phyloP scores from a whole-genome alignment of 352 stramenopile species.

The Pythium angustatum region DNA sequence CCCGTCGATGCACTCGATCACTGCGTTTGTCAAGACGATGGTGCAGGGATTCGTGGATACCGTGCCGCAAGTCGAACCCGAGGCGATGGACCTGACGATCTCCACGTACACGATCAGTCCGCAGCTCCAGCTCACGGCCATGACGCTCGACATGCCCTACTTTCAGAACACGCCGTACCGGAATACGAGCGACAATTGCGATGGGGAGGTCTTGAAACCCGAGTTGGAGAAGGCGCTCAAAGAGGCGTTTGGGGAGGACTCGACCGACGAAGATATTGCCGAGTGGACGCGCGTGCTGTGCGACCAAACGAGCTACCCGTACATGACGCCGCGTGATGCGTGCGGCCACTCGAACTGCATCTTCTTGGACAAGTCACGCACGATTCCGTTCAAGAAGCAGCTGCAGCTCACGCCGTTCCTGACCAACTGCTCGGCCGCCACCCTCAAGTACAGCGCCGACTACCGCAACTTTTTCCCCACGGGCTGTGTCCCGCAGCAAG shows the following conservation, averaged over 20 bases:
- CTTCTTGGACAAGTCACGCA: constrained; percentile 39
- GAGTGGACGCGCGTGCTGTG: constrained; percentile 21
- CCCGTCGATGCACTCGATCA: constrained; percentile 28
- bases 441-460: constrained; percentile 40
- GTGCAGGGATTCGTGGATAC: constrained; percentile 34
- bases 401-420: constrained; percentile 39
- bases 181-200: constrained; percentile 31
- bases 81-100: constrained; percentile 31
- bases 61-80: constrained; percentile 24
- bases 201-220: constrained; percentile 4
- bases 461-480: constrained; percentile 32
- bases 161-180: constrained; percentile 29
- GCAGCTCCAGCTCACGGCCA: constrained; percentile 37
- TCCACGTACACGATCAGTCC: constrained; percentile 37
- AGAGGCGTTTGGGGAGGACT: not conserved
- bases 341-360: constrained; percentile 40
- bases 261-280: not conserved
- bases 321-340: constrained; percentile 24
- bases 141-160: constrained; percentile 43
- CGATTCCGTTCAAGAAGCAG: constrained; percentile 38
- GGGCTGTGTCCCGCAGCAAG: constrained; percentile 23
- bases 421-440: constrained; percentile 34
- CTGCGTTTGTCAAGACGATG: constrained; percentile 24
- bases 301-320: constrained; percentile 36
- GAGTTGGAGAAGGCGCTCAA: constrained; percentile 8